Base-by-base conservation (phyloP, 352 stramenopile genomes). In the Pythium diclinum region DNA sequence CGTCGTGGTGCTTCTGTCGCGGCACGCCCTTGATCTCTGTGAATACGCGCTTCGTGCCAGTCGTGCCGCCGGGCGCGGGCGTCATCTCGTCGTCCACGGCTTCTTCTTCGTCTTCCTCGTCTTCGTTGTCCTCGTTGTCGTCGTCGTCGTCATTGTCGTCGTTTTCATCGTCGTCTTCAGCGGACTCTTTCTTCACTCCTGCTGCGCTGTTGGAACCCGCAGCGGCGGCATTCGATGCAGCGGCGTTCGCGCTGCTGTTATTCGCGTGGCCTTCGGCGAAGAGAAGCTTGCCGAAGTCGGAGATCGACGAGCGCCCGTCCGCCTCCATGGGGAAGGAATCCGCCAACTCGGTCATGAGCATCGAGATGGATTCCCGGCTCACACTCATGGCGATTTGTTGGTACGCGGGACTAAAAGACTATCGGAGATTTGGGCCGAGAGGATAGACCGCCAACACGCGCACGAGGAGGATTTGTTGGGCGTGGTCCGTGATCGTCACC, bases 1-100 rank as follows among this genome's bases (percentile, higher is more conserved):
- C 83, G 56, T 94, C 83, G 21, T 88, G 83, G 59, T 94, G 81
- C 63, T 92, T 94, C 69, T 93, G 84, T 1, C 84, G 78, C 4
- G 84, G 84, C 51, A 91, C 76, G 63, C 84, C 84, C 66, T 92
- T 92, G 75, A 94, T 94, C 69, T 94, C 83, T 14, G 81, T 94
- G 63, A 82, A 91, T 53, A 89, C 81, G 52, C 83, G 83, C 66
- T 92, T 92, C 40, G 72, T 88, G n/a, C 78, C 78, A 5, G 56
- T 59, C 8, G 46, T 21, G 13, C 5, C 51, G 47, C 28, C 62
- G 21, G 44, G 7, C 21, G 51, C 36, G 5, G 63, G 57, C 34
- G 51, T 59, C 34, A 46, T 54, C 58, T 71, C 53, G 44, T 71
- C 64, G 48, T 65, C 64, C 7, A 61, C 58, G 4, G 34, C 63